Base-by-base conservation (phyloP, 2,329 filamentous ascomycete species). In the Phialemoniopsis sp. region DNA sequence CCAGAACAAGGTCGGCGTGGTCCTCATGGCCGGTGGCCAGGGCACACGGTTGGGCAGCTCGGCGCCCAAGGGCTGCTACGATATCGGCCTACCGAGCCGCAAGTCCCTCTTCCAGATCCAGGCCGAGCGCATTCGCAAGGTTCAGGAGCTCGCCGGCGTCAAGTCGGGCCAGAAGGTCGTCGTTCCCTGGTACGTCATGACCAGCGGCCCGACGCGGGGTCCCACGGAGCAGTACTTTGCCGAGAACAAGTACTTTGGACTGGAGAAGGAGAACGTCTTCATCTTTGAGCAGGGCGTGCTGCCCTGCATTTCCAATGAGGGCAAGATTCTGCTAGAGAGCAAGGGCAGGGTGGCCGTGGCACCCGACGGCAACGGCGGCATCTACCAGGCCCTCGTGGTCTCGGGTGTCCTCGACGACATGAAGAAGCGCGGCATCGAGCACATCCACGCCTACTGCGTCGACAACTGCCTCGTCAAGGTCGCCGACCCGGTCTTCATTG, bases 111-210 rank as follows among this genome's bases (percentile, higher is more conserved):
- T 98, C 77, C 90, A 97, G 72, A 87, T 98, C 53, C 93, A 98
- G 67, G 93, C 87, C 33, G 90, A 98, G 78, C 78, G 93, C 39
- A 97, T 98, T 58, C 76, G 76, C 55, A 94, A 89, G 70, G 68
- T 95, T 8, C 87, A 97, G 68, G 68, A 82, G 54, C 72, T 97
- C 48, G 90, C 91, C 32, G 75, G 81, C 52, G 81, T 85, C 62
- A 80, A 83, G 59, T 48, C 67, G 44, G 70, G 70, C 36, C 63
- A 64, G 46, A 71, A 70, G 39, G 80, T 80, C 32, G 72, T 85
- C 26, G 82, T 97, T 32, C 93, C 93, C 12, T 98, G 93, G 93
- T 98, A 98, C 68, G 89, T 98, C 64, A 98, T 98, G 93, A 98
- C 93, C 55, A 95, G 89, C 56, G 93, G 93, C 5, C 93, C 93